These are phyloP conservation scores for Biscogniauxia marginata DNA, from an alignment of 2,329 filamentous ascomycete genomes.

Conservation along the genomic window DNA sequence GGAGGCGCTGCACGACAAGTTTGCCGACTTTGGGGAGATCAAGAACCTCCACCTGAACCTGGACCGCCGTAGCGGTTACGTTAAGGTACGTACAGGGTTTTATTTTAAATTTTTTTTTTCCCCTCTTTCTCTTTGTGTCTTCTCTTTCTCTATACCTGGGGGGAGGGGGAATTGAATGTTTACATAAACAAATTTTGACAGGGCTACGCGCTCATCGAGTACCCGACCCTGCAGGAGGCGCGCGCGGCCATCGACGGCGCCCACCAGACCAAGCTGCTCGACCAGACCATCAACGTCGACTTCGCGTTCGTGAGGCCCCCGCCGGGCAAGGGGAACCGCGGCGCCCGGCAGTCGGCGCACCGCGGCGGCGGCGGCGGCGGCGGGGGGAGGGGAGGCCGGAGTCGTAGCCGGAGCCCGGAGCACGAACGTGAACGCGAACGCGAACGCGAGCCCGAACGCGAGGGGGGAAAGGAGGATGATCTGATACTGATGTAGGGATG, in stretches of 20 bases:
- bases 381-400: constrained; percentile 44
- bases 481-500: no score
- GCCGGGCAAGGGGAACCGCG: constrained; percentile 53
- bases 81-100: constrained; percentile 62
- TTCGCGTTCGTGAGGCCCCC: constrained; percentile 84
- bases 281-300: constrained; percentile 78
- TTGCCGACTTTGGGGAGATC: constrained; percentile 82
- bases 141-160: neutral
- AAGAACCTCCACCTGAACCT: constrained; percentile 85
- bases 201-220: constrained; percentile 86
- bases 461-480: constrained; percentile 34
- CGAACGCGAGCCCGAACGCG: no score
- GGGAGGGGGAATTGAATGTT: neutral
- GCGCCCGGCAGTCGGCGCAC: constrained; percentile 39
- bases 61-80: constrained; percentile 79
- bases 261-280: constrained; percentile 74
- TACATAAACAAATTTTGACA: constrained; percentile 33
- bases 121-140: neutral
- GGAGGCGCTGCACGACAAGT: constrained; percentile 77
- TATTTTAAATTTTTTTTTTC: neutral
- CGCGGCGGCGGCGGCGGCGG: constrained; percentile 33
- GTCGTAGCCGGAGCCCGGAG: constrained; percentile 48
- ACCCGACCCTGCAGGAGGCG: constrained; percentile 74
- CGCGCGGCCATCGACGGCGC: constrained; percentile 78
- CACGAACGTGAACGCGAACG: no score